These are phyloP conservation scores for Vaccinium vitisidaea DNA, from an alignment of 148 eudicot genomes.

Conservation along the genomic window DNA sequence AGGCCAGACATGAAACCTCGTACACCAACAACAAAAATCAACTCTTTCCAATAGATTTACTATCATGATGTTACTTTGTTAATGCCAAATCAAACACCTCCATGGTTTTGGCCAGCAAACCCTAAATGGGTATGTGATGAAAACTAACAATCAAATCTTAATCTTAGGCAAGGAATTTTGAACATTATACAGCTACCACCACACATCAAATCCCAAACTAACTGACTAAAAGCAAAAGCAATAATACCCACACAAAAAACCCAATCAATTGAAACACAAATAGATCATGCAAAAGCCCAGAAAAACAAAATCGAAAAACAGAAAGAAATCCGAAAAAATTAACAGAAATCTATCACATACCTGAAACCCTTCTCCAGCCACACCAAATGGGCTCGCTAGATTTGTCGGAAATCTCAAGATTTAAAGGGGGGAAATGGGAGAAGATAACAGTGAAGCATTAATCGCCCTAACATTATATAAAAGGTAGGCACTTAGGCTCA, in stretches of 20 bases:
- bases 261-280: constrained; percentile 13
- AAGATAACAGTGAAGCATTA: neutral
- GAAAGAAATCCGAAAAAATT: neutral
- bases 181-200: neutral
- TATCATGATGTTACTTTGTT: neutral
- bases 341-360: constrained; percentile 9
- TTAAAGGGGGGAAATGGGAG: constrained; percentile 1
- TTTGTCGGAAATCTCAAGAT: constrained; percentile 19
- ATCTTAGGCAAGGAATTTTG: neutral
- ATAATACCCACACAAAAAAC: neutral
- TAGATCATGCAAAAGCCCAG: constrained; percentile 17
- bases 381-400: constrained; percentile 21
- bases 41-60: neutral
- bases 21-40: constrained; percentile 18
- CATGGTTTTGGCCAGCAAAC: neutral
- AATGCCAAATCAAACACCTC: neutral
- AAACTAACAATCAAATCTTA: neutral
- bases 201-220: constrained; percentile 2
- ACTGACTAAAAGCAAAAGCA: neutral
- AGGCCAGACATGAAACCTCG: constrained; percentile 17
- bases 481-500: neutral
- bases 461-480: neutral
- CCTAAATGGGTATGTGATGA: neutral
- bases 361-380: neutral
- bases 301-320: neutral